A percentile compares a stretch with the other conserved stretches of the same genome.
These are phyloP conservation scores for Fusarium domesticum DNA, from an alignment of 2,329 filamentous ascomycete species.

Conservation along the genomic window DNA sequence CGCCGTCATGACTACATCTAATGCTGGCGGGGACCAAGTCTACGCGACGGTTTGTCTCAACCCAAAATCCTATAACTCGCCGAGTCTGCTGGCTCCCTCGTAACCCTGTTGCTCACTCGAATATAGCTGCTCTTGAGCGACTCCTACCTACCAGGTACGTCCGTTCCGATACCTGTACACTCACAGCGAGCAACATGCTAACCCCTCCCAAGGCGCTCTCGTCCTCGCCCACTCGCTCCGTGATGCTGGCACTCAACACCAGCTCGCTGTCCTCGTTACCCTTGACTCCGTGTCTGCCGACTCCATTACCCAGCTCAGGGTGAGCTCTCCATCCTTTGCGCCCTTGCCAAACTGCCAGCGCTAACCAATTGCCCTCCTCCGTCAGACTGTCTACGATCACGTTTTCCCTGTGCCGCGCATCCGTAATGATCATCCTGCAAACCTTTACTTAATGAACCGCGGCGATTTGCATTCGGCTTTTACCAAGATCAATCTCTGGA, in stretches of 20 bases:
- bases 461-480: conserved; percentile 88
- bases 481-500: conserved; percentile 95
- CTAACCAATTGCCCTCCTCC: conserved; percentile 7
- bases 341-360: not conserved
- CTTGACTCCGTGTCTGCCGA: conserved; percentile 72
- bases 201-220: conserved; percentile 65
- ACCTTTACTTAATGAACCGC: conserved; percentile 88
- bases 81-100: not conserved
- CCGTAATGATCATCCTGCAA: conserved; percentile 71
- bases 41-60: conserved; percentile 54
- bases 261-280: conserved; percentile 80
- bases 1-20: conserved; percentile 37
- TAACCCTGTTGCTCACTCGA: conserved; percentile 4
- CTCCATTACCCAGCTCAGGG: conserved; percentile 76
- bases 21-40: conserved; percentile 42
- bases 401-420: conserved; percentile 81
- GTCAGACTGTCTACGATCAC: conserved; percentile 78
- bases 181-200: conserved; percentile 4
- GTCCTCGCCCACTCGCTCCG: conserved; percentile 92
- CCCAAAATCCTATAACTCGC: conserved; percentile 4
- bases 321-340: conserved; percentile 35
- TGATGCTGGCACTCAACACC: conserved; percentile 75
- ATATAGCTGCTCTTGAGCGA: conserved; percentile 85
- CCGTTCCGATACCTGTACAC: conserved; percentile 9
- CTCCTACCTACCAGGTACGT: conserved; percentile 82